A percentile compares a stretch with the other conserved stretches of the same genome.
Evolutionary conservation across 129 eudicot species (phyloP).

Genomic region (Gnaphalium uliginosum): DNA sequence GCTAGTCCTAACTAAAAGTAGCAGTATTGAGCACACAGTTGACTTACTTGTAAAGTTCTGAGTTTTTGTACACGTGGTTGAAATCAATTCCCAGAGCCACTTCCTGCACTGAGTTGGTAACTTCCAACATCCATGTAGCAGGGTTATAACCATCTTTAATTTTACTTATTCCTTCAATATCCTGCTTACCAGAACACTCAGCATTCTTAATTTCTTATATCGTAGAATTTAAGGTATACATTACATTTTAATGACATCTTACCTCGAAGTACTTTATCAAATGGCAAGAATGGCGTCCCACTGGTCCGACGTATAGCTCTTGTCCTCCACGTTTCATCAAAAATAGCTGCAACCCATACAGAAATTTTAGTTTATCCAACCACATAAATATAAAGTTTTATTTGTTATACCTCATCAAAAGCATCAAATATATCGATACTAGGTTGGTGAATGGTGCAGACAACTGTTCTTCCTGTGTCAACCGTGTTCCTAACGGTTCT

Average conservation of each 20-base stretch:
- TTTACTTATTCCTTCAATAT: conserved; percentile 48
- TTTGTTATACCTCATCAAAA: conserved; percentile 46
- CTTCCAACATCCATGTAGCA: conserved; percentile 87
- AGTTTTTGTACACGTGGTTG: conserved; percentile 50
- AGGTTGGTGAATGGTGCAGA: conserved; percentile 64
- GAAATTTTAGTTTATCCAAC: no score
- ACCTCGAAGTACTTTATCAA: conserved; percentile 71
- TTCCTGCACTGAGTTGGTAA: conserved; percentile 53
- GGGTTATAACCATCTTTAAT: conserved; percentile 67
- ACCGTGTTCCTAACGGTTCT: conserved; percentile 59
- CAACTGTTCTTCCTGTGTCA: conserved; percentile 59
- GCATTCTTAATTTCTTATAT: background rate
- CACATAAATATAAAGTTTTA: no score
- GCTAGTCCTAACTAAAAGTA: no score
- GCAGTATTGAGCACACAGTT: conserved; percentile 12
- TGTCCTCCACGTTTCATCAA: conserved; percentile 80
- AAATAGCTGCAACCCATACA: conserved; percentile 44
- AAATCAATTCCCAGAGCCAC: conserved; percentile 51
- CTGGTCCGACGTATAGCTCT: conserved; percentile 71
- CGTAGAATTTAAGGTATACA: no score
- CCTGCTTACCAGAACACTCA: conserved; percentile 16
- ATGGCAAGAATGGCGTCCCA: conserved; percentile 63
- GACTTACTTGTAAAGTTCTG: conserved; percentile 49
- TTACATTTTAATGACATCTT: conserved; percentile 8
- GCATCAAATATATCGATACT: conserved; percentile 60